A percentile compares a stretch with the other conserved stretches of the same genome.
These are phyloP conservation scores for Rhododendron vialii DNA, from an alignment of 148 eudicot genomes.

Conservation along the genomic window DNA sequence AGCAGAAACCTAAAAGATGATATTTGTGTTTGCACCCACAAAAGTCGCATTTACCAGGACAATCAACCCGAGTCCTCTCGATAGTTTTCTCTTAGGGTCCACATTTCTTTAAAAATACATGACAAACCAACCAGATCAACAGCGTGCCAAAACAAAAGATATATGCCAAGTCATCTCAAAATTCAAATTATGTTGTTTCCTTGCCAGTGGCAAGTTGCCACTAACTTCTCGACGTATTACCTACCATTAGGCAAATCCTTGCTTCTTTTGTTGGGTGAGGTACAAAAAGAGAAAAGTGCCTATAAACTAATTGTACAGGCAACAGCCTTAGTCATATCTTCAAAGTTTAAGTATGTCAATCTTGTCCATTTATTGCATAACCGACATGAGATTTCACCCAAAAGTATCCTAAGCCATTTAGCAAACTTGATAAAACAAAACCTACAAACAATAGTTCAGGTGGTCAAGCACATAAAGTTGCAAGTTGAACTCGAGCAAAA, in stretches of 20 bases:
- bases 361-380: not conserved
- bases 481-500: not conserved
- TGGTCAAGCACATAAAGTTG: not conserved
- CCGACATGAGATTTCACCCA: not conserved
- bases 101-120: not conserved
- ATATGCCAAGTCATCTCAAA: not conserved
- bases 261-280: not conserved
- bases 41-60: not conserved
- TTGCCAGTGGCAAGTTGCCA: too few species aligned
- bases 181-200: not conserved
- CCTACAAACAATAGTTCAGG: not conserved
- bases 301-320: not conserved
- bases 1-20: too few species aligned
- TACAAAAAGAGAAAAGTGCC: not conserved
- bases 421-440: not conserved
- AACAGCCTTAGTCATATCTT: too few species aligned
- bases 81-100: not conserved
- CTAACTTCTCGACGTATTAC: not conserved
- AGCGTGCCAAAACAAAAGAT: not conserved
- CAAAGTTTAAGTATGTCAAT: too few species aligned
- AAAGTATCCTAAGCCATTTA: too few species aligned
- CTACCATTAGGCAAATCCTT: not conserved
- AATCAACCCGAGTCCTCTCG: not conserved
- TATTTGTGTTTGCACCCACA: not conserved
- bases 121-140: not conserved